Evolutionary conservation across 2,329 filamentous ascomycete species (phyloP), one percentile per base, ranked within the genome.

Genomic region (Colletotrichum navitas): DNA sequence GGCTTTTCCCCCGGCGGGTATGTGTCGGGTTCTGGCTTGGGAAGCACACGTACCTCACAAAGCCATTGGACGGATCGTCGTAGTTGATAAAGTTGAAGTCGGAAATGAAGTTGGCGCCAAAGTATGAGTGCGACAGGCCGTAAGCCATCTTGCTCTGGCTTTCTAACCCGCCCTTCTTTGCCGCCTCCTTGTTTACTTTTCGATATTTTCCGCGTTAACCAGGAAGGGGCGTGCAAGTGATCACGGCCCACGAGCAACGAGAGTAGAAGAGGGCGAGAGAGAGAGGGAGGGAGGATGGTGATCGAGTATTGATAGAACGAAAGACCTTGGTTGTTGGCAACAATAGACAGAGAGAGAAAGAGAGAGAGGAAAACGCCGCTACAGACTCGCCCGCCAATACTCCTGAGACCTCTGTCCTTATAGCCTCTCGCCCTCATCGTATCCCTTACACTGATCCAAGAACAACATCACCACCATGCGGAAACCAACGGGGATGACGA

Each of bases 41-140:
- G 24, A 47, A 62, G 77, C 80, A 77, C 60, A 87, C 86, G 79
- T 89, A 94, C 78, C 85, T 81, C 34, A 94, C 92, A 76, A 88
- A 93, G 55, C 92, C 92, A 73, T 90, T 80, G 14, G 89, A 93
- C 1, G 88, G 90, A 76, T 94, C 92, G 5, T 74, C 62, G 1
- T 81, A 83, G 21, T 84, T 83, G 71, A 85, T 83, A 79, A 87
- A 89, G 74, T 81, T 83, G 78, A 89, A 89, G 69, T 81, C 81
- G 54, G 79, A 80, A 67, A 88, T 79, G 58, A 87, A 80, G 63
- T 82, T 81, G 58, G 81, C 79, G 55, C 83, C 83, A 26, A 79
- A 78, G 65, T 85, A 87, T 29, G 81, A 85, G 67, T 79, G 81
- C 14, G 78, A 76, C 60, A 87, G 77, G 43, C 81, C 79, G 76